Conservation (phyloP, 495 filamentous ascomycete species). For the Hapsidospora chrysogenum region DNA sequence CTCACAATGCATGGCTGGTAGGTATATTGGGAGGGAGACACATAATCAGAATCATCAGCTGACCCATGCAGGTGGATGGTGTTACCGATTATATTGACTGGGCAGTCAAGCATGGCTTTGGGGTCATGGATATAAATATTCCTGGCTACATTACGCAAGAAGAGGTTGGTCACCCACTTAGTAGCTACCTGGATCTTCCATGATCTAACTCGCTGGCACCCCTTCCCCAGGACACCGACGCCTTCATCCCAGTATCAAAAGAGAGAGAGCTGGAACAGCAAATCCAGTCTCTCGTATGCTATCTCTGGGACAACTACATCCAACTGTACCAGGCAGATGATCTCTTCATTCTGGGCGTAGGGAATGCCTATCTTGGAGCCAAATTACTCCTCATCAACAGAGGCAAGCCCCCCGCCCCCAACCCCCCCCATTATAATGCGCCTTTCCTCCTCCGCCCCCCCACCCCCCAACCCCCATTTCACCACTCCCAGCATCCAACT, state of each 20-base stretch:
- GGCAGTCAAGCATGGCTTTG: constrained; percentile 56
- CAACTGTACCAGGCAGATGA: constrained; percentile 56
- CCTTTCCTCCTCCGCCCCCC: too few relatives aligned
- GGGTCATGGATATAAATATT: constrained; percentile 78
- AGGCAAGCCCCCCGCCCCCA: constrained; percentile 23
- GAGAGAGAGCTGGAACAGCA: constrained; percentile 28
- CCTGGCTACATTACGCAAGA: constrained; percentile 48
- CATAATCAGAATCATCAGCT: constrained; percentile 15
- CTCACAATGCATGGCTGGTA: constrained; percentile 79
- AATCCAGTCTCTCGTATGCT: constrained; percentile 61
- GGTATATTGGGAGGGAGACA: constrained; percentile 15
- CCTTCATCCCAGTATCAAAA: constrained; percentile 15
- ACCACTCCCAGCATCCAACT: constrained; percentile 2
- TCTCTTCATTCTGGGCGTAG: constrained; percentile 72
- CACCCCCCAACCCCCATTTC: too few relatives aligned
- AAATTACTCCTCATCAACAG: constrained; percentile 51
- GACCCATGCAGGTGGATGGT: constrained; percentile 52
- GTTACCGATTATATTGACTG: constrained; percentile 66
- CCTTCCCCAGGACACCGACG: constrained; percentile 10
- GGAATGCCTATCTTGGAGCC: constrained; percentile 53
- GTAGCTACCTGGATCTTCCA: background rate
- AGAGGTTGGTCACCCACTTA: constrained; percentile 22
- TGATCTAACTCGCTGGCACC: constrained; percentile 1
- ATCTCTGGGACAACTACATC: constrained; percentile 96
- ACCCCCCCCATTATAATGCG: background rate